Conservation (phyloP, 2,329 filamentous ascomycete species). For the Aspergillus eucalypticola region DNA sequence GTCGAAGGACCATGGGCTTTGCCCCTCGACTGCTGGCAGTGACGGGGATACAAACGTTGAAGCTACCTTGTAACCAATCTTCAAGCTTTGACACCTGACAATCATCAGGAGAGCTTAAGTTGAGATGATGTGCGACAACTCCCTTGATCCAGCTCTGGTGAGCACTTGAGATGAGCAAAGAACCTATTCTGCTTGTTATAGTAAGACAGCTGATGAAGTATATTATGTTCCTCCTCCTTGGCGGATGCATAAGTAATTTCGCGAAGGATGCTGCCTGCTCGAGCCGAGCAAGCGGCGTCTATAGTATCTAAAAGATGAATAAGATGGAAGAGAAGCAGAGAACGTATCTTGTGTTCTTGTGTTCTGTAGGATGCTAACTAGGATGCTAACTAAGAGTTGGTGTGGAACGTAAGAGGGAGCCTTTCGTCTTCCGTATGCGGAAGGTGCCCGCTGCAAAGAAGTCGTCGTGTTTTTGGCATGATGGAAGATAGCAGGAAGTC, state of each 20-base stretch:
- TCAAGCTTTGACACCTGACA: no score
- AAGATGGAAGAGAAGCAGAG: no score
- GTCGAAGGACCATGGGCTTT: constrained; percentile 19
- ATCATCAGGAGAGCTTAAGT: constrained; percentile 11
- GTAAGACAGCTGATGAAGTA: constrained; percentile 25
- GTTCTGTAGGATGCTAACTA: no score
- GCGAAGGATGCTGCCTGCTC: no score
- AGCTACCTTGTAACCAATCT: constrained; percentile 24
- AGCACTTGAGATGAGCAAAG: constrained; percentile 20
- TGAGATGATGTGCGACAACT: constrained; percentile 32
- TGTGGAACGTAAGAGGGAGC: no score
- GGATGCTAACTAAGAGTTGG: no score
- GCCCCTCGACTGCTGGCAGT: neutral
- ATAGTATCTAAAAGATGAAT: no score
- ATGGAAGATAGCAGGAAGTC: neutral
- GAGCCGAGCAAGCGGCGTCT: no score
- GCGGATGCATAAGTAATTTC: constrained; percentile 26
- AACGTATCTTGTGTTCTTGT: no score
- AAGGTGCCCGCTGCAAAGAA: no score
- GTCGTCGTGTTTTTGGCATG: neutral
- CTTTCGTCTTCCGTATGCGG: no score
- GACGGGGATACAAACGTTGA: constrained; percentile 15
- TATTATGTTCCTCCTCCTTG: constrained; percentile 22
- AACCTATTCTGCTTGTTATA: constrained; percentile 19
- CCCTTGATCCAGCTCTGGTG: constrained; percentile 24